Percentiles rank a stretch among this genome's conserved stretches.
Evolutionary conservation across 2,329 filamentous ascomycete species (phyloP).

Genomic region (Pestalotiopsis sp.): DNA sequence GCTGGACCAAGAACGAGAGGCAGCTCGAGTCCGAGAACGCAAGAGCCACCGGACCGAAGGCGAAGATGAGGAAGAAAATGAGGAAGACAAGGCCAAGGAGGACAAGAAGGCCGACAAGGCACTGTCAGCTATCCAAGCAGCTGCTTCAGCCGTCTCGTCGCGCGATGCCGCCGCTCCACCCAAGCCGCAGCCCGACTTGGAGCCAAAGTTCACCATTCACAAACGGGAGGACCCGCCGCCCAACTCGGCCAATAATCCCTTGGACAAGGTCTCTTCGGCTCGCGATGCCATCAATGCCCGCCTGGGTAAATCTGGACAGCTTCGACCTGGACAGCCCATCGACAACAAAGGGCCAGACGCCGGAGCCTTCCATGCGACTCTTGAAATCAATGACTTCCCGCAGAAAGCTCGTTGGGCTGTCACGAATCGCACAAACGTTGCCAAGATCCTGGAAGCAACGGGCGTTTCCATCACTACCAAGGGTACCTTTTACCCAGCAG

Average conservation of each 20-base stretch:
- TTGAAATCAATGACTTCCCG: constrained; percentile 99
- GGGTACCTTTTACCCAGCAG: constrained; percentile 82
- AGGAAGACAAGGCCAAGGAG: constrained; percentile 70
- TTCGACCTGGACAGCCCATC: constrained; percentile 90
- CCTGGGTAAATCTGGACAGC: constrained; percentile 84
- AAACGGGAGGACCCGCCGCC: constrained; percentile 63
- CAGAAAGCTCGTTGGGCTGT: constrained; percentile 99
- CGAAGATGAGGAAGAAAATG: constrained; percentile 74
- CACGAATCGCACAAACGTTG: constrained; percentile 97
- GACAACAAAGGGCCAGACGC: constrained; percentile 99
- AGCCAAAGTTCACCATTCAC: constrained; percentile 71
- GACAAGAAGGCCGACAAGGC: constrained; percentile 73
- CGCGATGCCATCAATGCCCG: constrained; percentile 90
- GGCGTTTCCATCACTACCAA: constrained; percentile 98
- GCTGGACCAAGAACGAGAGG: constrained; percentile 88
- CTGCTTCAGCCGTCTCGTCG: constrained; percentile 58
- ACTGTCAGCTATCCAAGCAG: constrained; percentile 65
- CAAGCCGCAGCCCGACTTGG: constrained; percentile 42
- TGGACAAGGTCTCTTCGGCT: constrained; percentile 88
- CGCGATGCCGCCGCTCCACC: constrained; percentile 42
- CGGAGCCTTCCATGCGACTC: constrained; percentile 91
- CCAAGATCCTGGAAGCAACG: constrained; percentile 94
- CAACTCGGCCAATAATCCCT: constrained; percentile 60
- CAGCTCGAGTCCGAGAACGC: constrained; percentile 81
- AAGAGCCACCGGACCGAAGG: constrained; percentile 89